A percentile compares a stretch with the other conserved stretches of the same genome.
Conservation (phyloP, 2,329 filamentous ascomycete genomes). For the Colletotrichum orchidophilum region DNA sequence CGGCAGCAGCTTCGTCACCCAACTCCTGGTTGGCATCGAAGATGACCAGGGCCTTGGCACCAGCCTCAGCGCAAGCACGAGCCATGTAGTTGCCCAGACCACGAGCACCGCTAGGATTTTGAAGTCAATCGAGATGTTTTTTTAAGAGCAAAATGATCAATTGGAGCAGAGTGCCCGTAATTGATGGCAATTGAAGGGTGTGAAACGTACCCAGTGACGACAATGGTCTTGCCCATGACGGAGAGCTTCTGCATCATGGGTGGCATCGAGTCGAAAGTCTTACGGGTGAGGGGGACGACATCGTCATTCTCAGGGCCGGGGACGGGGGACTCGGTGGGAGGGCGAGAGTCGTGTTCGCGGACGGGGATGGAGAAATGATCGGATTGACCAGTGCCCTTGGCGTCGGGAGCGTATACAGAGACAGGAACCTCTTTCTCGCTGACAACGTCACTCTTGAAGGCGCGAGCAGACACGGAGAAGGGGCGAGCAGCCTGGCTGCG, state of each 20-base stretch:
- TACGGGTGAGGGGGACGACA: constrained; percentile 61
- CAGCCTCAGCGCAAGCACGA: constrained; percentile 78
- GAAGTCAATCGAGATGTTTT: constrained; percentile 22
- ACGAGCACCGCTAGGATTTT: constrained; percentile 69
- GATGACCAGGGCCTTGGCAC: constrained; percentile 77
- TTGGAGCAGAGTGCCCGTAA: background rate
- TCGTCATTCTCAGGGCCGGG: constrained; percentile 55
- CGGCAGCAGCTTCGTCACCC: constrained; percentile 74
- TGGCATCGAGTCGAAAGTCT: constrained; percentile 62
- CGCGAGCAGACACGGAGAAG: constrained; percentile 48
- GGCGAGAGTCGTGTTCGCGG: constrained; percentile 48
- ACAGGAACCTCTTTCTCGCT: constrained; percentile 67
- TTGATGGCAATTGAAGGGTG: background rate
- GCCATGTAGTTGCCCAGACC: constrained; percentile 85
- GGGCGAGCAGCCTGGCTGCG: constrained; percentile 43
- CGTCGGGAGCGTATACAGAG: constrained; percentile 60
- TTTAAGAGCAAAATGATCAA: background rate
- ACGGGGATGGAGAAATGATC: constrained; percentile 68
- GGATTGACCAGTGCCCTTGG: constrained; percentile 53
- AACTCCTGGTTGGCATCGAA: constrained; percentile 82
- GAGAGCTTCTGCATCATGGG: constrained; percentile 75
- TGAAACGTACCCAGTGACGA: constrained; percentile 72
- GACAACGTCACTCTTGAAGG: constrained; percentile 60
- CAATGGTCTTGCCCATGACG: constrained; percentile 75
- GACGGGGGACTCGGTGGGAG: constrained; percentile 51